Base-by-base conservation (phyloP, 768 basidiomycete species). In the Suillus plorans region DNA sequence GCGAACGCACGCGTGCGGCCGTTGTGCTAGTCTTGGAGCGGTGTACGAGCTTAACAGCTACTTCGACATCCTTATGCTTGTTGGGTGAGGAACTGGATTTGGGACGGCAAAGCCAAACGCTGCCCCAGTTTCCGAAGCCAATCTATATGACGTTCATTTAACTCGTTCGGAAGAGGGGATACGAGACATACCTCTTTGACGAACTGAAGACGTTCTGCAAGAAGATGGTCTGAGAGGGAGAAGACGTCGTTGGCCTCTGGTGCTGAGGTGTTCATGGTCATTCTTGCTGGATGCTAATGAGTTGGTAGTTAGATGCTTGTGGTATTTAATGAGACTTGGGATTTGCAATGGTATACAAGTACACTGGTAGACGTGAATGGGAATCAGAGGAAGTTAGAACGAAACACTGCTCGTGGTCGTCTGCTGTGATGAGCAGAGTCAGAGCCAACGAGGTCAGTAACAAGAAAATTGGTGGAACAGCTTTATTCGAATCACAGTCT, bases 21-120 rank as follows among this genome's bases (percentile, higher is more conserved):
- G 93, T 94, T 13, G 94, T 93, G 37, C 90, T 84, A 14, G 90
- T 88, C 73, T 91, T 91, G 52, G 80, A 80, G 47, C 96, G 82
- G 73, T 95, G 94, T 0, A 99, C 96, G 45, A 99, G 85, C 79
- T 99, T 99, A 71, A 95, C 90, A 2, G 96, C 97, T 47, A 96
- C 84, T 71, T 89, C 88, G 14, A 76, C 74, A 44, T 78, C 73
- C 69, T 80, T 82, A 60, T 81, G 82, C 49, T 77, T 78, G 39
- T 78, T 76, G 28, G 69, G 77, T 69, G 62, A 80, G 68, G 64
- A 74, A 72, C 64, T 80, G 28, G 80, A 80, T 76, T 86, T 91
- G 65, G 89, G 87, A 42, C 79, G 80, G 72, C 89, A 91, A 68
- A 91, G 78, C 92, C 91, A 94, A 67, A 95, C 93, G 73, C 89